Percentiles rank a stretch among this genome's conserved stretches.
Evolutionary conservation across 345 rosid genomes (phyloP).

Genomic region (Clarkia xantiana): DNA sequence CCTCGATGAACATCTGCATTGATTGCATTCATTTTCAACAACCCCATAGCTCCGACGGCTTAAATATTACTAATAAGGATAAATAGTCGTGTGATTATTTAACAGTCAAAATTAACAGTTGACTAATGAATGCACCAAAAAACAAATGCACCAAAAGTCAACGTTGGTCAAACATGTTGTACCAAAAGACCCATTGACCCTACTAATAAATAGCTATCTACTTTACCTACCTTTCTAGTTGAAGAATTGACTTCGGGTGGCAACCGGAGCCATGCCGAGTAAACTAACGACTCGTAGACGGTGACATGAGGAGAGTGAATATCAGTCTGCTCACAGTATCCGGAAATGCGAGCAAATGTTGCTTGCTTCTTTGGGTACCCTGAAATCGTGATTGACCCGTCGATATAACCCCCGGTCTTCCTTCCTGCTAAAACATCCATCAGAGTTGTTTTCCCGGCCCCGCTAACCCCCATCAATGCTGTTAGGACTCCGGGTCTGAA

Average conservation of each 20-base stretch:
- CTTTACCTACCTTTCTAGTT: conserved; percentile 36
- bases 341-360: conserved; percentile 56
- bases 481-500: conserved; percentile 60
- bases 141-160: too few species aligned
- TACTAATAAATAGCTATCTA: too few species aligned
- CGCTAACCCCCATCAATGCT: conserved; percentile 61
- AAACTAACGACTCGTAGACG: conserved; percentile 43
- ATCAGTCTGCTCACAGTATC: conserved; percentile 64
- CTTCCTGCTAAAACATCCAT: conserved; percentile 71
- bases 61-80: background rate
- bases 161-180: too few species aligned
- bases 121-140: too few species aligned
- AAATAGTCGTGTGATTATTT: too few species aligned
- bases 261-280: conserved; percentile 56
- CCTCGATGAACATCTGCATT: conserved; percentile 49
- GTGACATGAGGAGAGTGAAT: conserved; percentile 62
- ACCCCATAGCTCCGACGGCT: background rate
- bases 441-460: conserved; percentile 63
- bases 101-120: too few species aligned
- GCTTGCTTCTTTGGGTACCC: conserved; percentile 59
- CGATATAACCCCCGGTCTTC: conserved; percentile 56
- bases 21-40: background rate
- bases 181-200: too few species aligned
- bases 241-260: conserved; percentile 43
- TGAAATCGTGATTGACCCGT: conserved; percentile 36